These are phyloP conservation scores for Coemansia sp. DNA, from an alignment of 192 early-diverging fungal species.

Conservation along the genomic window DNA sequence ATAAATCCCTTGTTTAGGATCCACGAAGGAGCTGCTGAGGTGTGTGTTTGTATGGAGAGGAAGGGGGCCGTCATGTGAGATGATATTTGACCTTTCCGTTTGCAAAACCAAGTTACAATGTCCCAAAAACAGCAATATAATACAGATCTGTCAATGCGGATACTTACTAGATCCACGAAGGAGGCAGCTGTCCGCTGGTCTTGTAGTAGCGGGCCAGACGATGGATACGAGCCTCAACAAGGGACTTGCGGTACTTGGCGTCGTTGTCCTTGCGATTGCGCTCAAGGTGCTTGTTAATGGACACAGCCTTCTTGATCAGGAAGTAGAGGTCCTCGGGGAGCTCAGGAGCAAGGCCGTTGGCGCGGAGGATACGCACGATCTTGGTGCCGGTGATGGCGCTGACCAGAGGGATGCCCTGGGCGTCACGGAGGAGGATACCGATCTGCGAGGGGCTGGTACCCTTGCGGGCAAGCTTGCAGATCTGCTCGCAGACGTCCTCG, in stretches of 20 bases:
- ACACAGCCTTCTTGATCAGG: constrained; percentile 99
- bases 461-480: constrained; percentile 99
- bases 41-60: constrained; percentile 5
- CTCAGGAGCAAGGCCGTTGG: constrained; percentile 92
- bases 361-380: constrained; percentile 98
- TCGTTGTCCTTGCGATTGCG: constrained; percentile 98
- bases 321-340: constrained; percentile 99
- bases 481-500: constrained; percentile 96
- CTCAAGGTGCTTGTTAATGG: constrained; percentile 98
- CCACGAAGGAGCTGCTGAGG: too few relatives aligned
- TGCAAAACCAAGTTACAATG: constrained; percentile 39
- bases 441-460: constrained; percentile 98
- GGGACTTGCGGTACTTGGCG: constrained; percentile 98
- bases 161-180: constrained; percentile 98
- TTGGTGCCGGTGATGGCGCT: constrained; percentile 98
- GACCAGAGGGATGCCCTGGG: constrained; percentile 97
- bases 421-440: constrained; percentile 95
- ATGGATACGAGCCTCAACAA: constrained; percentile 97
- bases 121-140: constrained; percentile 19
- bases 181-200: constrained; percentile 91
- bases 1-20: too few relatives aligned
- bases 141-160: constrained; percentile 29
- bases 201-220: constrained; percentile 99
- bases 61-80: too few relatives aligned
- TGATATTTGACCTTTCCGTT: constrained; percentile 7